phyloP scores from a whole-genome alignment of 139 green algal genomes.

The Haematococcus lacustris region DNA sequence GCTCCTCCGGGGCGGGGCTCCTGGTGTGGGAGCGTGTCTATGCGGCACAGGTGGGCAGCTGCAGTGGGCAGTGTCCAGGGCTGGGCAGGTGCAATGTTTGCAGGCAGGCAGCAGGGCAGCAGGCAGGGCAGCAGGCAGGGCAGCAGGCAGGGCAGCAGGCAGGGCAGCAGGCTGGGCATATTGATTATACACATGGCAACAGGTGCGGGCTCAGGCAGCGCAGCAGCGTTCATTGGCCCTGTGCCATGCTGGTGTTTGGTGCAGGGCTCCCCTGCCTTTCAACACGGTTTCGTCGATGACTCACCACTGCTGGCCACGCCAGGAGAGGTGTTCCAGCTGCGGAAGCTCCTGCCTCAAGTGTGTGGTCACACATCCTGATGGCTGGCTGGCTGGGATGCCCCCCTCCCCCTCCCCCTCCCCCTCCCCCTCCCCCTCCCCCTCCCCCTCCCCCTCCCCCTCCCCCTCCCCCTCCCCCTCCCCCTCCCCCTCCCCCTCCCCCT shows the following conservation, averaged over 20 bases:
- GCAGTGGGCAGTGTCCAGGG: neutral
- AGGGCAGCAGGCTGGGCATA: neutral
- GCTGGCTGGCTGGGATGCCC: neutral
- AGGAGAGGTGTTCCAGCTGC: conserved; percentile 82
- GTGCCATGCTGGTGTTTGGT: neutral
- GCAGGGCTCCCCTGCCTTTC: conserved; percentile 42
- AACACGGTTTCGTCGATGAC: conserved; percentile 50
- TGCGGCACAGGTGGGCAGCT: conserved; percentile 9
- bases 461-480: too few species aligned
- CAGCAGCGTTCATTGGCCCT: too few species aligned
- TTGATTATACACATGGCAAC: neutral
- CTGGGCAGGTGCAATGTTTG: neutral
- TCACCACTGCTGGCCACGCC: conserved; percentile 48
- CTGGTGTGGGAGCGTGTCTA: conserved; percentile 70
- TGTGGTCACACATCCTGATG: neutral
- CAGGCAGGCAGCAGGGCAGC: neutral
- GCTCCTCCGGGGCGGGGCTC: conserved; percentile 41
- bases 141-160: neutral
- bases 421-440: too few species aligned
- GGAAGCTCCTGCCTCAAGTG: conserved; percentile 80
- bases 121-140: neutral
- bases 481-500: too few species aligned
- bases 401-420: too few species aligned
- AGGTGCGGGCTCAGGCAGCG: too few species aligned
- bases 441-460: too few species aligned